phyloP scores from a whole-genome alignment of 306 rosid species.

The Senna tora region DNA sequence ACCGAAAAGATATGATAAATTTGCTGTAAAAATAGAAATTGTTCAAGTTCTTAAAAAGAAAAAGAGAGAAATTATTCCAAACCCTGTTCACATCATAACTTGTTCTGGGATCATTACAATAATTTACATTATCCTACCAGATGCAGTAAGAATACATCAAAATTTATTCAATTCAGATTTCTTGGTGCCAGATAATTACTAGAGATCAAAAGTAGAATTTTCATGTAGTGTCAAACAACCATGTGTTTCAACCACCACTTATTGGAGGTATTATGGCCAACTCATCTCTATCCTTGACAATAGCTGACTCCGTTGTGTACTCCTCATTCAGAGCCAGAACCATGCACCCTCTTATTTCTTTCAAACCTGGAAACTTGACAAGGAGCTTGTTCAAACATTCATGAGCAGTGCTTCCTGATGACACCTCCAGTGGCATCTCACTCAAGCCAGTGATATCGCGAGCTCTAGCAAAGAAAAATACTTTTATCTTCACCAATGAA shows the following conservation, averaged over 20 bases:
- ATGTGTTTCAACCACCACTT: constrained; percentile 12
- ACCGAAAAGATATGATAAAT: not conserved
- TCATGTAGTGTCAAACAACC: too few species aligned
- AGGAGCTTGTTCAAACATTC: constrained; percentile 75
- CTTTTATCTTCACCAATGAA: constrained; percentile 60
- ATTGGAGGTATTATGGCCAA: constrained; percentile 23
- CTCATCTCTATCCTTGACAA: constrained; percentile 14
- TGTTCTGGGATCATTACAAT: not conserved
- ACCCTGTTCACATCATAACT: not conserved
- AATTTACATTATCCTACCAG: not conserved
- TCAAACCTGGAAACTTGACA: constrained; percentile 65
- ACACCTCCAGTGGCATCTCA: constrained; percentile 68
- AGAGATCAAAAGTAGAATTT: not conserved
- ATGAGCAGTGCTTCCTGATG: constrained; percentile 66
- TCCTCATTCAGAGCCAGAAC: constrained; percentile 88
- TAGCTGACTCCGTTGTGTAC: constrained; percentile 55
- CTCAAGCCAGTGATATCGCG: constrained; percentile 75
- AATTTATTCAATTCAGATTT: not conserved
- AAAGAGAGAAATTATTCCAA: not conserved
- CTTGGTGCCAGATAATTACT: not conserved
- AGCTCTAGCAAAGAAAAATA: constrained; percentile 86
- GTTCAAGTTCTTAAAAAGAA: too few species aligned
- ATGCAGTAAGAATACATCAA: too few species aligned
- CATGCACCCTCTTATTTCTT: constrained; percentile 75
- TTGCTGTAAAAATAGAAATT: too few species aligned